Evolutionary conservation across 2,329 filamentous ascomycete genomes (phyloP).

Genomic region (Hymenotorrendiella dingleyae): DNA sequence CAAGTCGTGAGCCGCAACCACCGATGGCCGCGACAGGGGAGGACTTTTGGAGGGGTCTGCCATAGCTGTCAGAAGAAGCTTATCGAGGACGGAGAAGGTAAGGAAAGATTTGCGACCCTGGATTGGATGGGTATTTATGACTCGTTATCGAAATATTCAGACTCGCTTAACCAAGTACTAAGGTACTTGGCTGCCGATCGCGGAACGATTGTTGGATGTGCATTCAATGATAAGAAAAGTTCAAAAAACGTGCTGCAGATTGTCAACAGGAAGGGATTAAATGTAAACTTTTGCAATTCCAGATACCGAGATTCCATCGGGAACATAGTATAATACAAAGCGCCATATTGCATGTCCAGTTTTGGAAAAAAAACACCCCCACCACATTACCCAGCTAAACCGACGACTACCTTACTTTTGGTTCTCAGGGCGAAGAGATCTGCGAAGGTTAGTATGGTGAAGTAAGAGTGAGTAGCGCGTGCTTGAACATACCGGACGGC

Average conservation of each 20-base stretch:
- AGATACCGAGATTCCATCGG: conserved; percentile 25
- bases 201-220: conserved; percentile 16
- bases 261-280: conserved; percentile 7
- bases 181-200: too few relatives aligned
- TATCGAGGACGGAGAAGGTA: too few relatives aligned
- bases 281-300: conserved; percentile 31
- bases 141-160: background rate
- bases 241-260: conserved; percentile 6
- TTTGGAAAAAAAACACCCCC: conserved; percentile 19
- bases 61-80: conserved; percentile 37
- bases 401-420: conserved; percentile 48
- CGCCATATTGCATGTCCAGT: conserved; percentile 25
- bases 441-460: conserved; percentile 29
- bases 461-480: conserved; percentile 2
- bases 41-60: conserved; percentile 48
- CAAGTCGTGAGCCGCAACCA: conserved; percentile 64
- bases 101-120: too few relatives aligned
- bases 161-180: too few relatives aligned
- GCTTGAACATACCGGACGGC: conserved; percentile 75
- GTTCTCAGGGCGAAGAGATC: conserved; percentile 80
- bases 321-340: conserved; percentile 32
- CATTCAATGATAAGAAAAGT: conserved; percentile 1
- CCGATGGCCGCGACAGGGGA: conserved; percentile 66
- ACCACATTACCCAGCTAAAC: conserved; percentile 8
- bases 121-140: too few relatives aligned